Evolutionary conservation across 2,329 filamentous ascomycete species (phyloP).

Genomic region (Pseudogymnoascus sp.): DNA sequence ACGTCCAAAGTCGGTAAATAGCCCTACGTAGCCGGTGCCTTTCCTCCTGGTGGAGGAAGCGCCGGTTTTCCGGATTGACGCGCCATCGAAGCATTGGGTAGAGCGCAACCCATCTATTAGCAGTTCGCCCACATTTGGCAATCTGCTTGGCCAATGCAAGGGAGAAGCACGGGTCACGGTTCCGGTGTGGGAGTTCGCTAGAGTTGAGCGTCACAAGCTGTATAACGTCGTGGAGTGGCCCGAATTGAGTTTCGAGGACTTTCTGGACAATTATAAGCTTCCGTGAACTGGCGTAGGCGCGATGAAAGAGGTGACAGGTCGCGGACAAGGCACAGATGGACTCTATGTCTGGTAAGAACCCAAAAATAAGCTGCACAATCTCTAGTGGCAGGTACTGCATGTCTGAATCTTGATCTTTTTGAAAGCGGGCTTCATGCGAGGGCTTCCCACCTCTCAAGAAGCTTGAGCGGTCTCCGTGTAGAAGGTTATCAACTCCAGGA

Average conservation of each 20-base stretch:
- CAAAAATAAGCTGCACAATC: conserved; percentile 8
- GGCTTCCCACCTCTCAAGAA: not conserved
- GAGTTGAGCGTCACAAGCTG: conserved; percentile 10
- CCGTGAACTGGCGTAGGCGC: not conserved
- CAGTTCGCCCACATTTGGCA: conserved; percentile 23
- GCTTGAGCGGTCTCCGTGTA: conserved; percentile 3
- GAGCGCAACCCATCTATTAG: conserved; percentile 24
- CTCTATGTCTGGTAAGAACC: not conserved
- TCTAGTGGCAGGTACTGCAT: conserved; percentile 9
- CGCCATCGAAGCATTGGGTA: conserved; percentile 27
- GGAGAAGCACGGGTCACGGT: conserved; percentile 8
- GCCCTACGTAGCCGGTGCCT: conserved; percentile 21
- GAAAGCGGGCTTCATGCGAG: not conserved
- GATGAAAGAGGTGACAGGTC: not conserved
- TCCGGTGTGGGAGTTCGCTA: not conserved
- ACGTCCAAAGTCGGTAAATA: conserved; percentile 27
- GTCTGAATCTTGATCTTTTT: not conserved
- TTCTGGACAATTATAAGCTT: conserved; percentile 8
- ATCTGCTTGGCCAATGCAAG: conserved; percentile 16
- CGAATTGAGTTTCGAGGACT: conserved; percentile 8
- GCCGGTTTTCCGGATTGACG: conserved; percentile 22
- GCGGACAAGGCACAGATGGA: not conserved
- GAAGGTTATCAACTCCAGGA: not conserved
- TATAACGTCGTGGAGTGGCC: conserved; percentile 7
- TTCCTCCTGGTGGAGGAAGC: conserved; percentile 22